phyloP scores from a whole-genome alignment of 2,329 filamentous ascomycete species.

The Karstenula rhodostoma region DNA sequence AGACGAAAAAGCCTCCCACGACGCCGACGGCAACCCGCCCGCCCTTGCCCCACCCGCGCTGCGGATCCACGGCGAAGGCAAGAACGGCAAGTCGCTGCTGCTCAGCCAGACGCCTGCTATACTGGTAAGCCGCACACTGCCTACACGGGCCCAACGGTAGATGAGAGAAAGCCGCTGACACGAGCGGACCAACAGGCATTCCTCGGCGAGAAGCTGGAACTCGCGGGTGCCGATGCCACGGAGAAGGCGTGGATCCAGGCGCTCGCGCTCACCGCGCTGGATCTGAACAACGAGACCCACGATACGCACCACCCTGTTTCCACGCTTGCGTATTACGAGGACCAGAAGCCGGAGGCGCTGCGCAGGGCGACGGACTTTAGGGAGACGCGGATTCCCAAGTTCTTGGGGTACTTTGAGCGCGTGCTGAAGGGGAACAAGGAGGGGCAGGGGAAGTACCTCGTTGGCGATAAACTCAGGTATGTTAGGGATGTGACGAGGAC shows the following conservation, averaged over 20 bases:
- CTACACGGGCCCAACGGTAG: no score
- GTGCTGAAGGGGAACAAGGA: conserved; percentile 67
- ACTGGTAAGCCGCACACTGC: conserved; percentile 47
- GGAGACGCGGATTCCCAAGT: conserved; percentile 73
- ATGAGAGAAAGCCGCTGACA: not conserved
- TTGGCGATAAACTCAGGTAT: conserved; percentile 65
- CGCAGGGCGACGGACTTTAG: conserved; percentile 66
- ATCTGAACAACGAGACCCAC: conserved; percentile 76
- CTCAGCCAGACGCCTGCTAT: conserved; percentile 78
- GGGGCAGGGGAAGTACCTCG: conserved; percentile 69
- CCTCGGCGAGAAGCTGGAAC: conserved; percentile 67
- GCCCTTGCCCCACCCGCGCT: conserved; percentile 73
- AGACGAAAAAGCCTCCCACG: conserved; percentile 55
- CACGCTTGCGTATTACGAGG: conserved; percentile 70
- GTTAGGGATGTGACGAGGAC: not conserved
- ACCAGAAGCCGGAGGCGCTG: conserved; percentile 74
- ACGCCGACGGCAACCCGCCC: conserved; percentile 67
- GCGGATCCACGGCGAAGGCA: conserved; percentile 56
- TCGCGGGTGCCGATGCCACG: conserved; percentile 60
- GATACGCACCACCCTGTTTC: conserved; percentile 79
- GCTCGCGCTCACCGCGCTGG: conserved; percentile 73
- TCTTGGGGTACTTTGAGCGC: conserved; percentile 73
- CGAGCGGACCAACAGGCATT: conserved; percentile 58
- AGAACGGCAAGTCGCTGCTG: conserved; percentile 63
- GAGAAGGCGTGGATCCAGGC: conserved; percentile 68